phyloP scores from a whole-genome alignment of 1,284 basidiomycete genomes.

The Rhizopogon parksii region DNA sequence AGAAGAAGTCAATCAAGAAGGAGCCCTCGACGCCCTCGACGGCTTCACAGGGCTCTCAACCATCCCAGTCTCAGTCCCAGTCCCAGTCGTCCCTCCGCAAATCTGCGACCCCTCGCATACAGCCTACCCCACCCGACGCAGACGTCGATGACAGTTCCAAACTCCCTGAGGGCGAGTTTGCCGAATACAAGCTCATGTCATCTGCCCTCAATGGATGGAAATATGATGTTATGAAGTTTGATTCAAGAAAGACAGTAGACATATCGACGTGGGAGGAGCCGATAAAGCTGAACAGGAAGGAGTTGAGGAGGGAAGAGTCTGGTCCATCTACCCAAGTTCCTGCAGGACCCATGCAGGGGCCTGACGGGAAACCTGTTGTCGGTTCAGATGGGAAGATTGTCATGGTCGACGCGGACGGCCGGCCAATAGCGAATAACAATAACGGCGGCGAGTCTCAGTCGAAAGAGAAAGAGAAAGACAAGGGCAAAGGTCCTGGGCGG shows the following conservation, averaged over 20 bases:
- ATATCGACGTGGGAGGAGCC: slow-evolving; percentile 59
- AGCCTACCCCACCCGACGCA: slow-evolving; percentile 26
- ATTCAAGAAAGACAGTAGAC: slow-evolving; percentile 62
- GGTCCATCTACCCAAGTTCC: slow-evolving; percentile 37
- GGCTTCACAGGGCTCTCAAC: slow-evolving; percentile 6
- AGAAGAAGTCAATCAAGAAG: slow-evolving; percentile 25
- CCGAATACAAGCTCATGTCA: slow-evolving; percentile 70
- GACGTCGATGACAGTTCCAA: slow-evolving; percentile 42
- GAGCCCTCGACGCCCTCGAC: slow-evolving; percentile 14
- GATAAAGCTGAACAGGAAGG: slow-evolving; percentile 81
- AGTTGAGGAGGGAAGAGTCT: slow-evolving; percentile 50
- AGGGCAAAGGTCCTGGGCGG: slow-evolving; percentile 41
- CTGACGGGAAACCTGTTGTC: slow-evolving; percentile 73
- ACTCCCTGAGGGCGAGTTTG: slow-evolving; percentile 55
- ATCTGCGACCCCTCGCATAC: slow-evolving; percentile 25
- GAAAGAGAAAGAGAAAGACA: slow-evolving; percentile 41
- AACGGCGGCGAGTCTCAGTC: slow-evolving; percentile 27
- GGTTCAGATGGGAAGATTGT: slow-evolving; percentile 67
- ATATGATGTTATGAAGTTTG: slow-evolving; percentile 81
- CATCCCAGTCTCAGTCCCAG: slow-evolving; percentile 3
- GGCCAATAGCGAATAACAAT: slow-evolving; percentile 49
- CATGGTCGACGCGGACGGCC: slow-evolving; percentile 73
- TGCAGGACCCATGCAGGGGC: slow-evolving; percentile 63
- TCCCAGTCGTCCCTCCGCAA: slow-evolving; percentile 20
- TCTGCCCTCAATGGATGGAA: slow-evolving; percentile 76